Evolutionary conservation across 164 flowering plant species (phyloP).

Genomic region (Piper betle): DNA sequence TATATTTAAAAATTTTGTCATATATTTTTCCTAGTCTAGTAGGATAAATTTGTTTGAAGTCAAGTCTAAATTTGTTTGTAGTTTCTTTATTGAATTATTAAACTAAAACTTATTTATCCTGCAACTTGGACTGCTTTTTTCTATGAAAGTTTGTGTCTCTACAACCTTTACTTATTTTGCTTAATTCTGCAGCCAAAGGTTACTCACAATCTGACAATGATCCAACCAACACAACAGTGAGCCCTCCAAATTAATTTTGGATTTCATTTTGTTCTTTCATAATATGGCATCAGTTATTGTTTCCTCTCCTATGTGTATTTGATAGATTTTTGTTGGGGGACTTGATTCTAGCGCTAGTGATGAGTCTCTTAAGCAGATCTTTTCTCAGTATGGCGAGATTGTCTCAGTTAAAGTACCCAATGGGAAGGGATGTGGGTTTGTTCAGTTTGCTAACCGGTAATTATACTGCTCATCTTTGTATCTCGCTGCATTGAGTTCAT

Average conservation of each 20-base stretch:
- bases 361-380: slow-evolving; percentile 80
- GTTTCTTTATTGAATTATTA: no score
- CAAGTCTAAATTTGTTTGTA: no score
- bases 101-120: no score
- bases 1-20: no score
- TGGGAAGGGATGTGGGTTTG: slow-evolving; percentile 96
- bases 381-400: slow-evolving; percentile 75
- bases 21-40: no score
- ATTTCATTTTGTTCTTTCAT: not conserved
- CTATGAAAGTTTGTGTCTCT: not conserved
- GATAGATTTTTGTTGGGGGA: slow-evolving; percentile 95
- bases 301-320: not conserved
- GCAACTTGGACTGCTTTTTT: not conserved
- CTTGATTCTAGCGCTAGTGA: slow-evolving; percentile 78
- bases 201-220: slow-evolving; percentile 51
- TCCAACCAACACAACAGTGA: slow-evolving; percentile 77
- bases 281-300: not conserved
- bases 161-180: slow-evolving; percentile 11
- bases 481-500: not conserved
- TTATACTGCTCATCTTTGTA: not conserved
- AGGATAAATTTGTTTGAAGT: no score
- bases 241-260: slow-evolving; percentile 9
- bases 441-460: slow-evolving; percentile 87
- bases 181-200: slow-evolving; percentile 70
- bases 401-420: slow-evolving; percentile 82